These are phyloP conservation scores for Pyrenophora teres DNA, from an alignment of 2,329 filamentous ascomycete genomes.

Conservation along the genomic window DNA sequence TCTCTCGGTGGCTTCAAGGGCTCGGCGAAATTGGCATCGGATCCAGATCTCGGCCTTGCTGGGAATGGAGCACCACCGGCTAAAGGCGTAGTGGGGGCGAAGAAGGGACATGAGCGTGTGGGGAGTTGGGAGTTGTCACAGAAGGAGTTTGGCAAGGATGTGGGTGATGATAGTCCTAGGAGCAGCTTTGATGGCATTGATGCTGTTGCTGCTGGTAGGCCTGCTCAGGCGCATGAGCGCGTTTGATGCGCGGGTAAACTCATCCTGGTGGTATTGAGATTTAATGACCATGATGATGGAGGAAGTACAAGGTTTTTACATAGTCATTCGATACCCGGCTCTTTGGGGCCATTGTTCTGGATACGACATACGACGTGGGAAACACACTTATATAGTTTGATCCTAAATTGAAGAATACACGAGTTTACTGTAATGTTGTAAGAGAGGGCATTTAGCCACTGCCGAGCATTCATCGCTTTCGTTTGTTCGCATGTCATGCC, in stretches of 20 bases:
- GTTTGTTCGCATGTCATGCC: too few species aligned
- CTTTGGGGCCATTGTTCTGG: too few species aligned
- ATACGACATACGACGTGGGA: too few species aligned
- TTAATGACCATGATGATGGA: neutral
- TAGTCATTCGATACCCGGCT: too few species aligned
- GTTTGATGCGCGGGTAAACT: conserved; percentile 43
- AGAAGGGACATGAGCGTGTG: conserved; percentile 55
- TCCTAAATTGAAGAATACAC: too few species aligned
- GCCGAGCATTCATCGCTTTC: too few species aligned
- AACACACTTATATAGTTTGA: too few species aligned
- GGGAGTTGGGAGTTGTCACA: conserved; percentile 63
- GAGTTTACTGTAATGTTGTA: too few species aligned
- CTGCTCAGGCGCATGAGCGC: conserved; percentile 55
- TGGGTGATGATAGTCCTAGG: conserved; percentile 31
- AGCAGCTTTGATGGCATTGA: conserved; percentile 55
- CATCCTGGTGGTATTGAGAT: neutral
- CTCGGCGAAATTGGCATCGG: conserved; percentile 58
- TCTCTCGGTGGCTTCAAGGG: conserved; percentile 62
- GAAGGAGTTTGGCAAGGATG: conserved; percentile 37
- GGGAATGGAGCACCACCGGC: conserved; percentile 49
- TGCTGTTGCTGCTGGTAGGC: conserved; percentile 46
- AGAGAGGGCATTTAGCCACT: too few species aligned
- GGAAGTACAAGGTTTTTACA: too few species aligned
- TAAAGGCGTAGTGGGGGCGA: conserved; percentile 23
- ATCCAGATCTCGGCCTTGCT: conserved; percentile 57